Conservation (phyloP, 495 filamentous ascomycete species). For the Collariella sp. region DNA sequence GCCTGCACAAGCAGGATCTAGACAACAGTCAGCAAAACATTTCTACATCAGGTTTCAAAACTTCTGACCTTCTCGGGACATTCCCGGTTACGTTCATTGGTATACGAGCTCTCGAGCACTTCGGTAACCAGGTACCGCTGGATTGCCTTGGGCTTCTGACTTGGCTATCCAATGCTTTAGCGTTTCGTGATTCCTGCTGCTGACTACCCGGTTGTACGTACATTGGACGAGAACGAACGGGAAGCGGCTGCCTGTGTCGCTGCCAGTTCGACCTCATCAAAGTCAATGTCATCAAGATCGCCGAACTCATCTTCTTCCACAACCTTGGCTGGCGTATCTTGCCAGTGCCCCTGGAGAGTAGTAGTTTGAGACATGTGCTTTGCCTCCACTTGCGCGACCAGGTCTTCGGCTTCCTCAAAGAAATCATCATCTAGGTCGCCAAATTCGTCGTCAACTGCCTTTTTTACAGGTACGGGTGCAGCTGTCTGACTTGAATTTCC, state of each 20-base stretch:
- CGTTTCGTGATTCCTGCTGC: conserved; percentile 19
- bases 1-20: conserved; percentile 70
- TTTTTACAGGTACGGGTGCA: not conserved
- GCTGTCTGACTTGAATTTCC: conserved; percentile 13
- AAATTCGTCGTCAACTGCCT: conserved; percentile 31
- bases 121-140: conserved; percentile 74
- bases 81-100: conserved; percentile 49
- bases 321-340: not conserved
- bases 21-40: not conserved
- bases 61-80: conserved; percentile 61
- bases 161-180: conserved; percentile 44
- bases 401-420: conserved; percentile 48
- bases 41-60: not conserved
- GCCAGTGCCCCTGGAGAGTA: not conserved
- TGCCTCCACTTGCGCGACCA: conserved; percentile 46
- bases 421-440: conserved; percentile 57
- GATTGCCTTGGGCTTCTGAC: conserved; percentile 56
- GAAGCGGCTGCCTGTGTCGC: conserved; percentile 40
- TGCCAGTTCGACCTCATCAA: conserved; percentile 51
- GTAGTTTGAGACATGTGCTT: conserved; percentile 8
- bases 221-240: conserved; percentile 29
- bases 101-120: conserved; percentile 58
- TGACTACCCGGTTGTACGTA: conserved; percentile 40
- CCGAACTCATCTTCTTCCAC: conserved; percentile 32
- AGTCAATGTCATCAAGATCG: conserved; percentile 63